Evolutionary conservation across 345 rosid genomes (phyloP), one percentile per base, ranked within the genome.

Genomic region (Excoecaria agallocha): DNA sequence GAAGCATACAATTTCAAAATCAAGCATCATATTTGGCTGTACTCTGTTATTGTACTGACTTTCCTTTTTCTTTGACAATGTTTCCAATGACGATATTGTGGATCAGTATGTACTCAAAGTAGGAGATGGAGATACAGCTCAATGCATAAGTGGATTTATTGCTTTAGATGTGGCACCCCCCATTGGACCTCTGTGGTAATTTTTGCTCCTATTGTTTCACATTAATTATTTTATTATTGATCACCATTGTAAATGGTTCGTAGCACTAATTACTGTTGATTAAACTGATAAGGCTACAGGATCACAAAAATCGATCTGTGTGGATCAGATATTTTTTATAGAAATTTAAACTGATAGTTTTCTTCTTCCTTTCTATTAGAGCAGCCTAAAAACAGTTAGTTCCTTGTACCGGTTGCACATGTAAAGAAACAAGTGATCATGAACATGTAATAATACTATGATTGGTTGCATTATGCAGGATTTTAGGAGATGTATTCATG

Each of bases 401-500:
- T 30, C 30, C 30, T 30, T 30, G 30, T 30, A 30, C 2, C 2
- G 30, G 1, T 30, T 30, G 30, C 30, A 30, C 30, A 30, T 30
- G 30, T 30, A 30, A 30, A 30, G 30, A 30, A 30, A 30, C 30
- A 30, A 30, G 30, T 30, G 30, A 35, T 13, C 24, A 24, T 10
- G 52, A 20, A 12, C 25, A 16, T 56, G 35, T 20, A 1, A 12
- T 39, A 39, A 38, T 60, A 35, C 22, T 49, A 57, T 30, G 30
- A 16, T 38, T 8, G 68, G 12, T 64, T 6, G 57, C 12, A 8
- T 46, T 38, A 15, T 77, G 72, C 78, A 77, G 81, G 84, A 74
- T 81, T 50, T 13, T 81, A 66, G 84, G 84, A 69, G 84, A 81
- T 70, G 64, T 73, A 65, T 81, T 81, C 78, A 81, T 81, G 84